These are phyloP conservation scores for Salvia splendens DNA, from an alignment of 257 asterid genomes.

Conservation along the genomic window DNA sequence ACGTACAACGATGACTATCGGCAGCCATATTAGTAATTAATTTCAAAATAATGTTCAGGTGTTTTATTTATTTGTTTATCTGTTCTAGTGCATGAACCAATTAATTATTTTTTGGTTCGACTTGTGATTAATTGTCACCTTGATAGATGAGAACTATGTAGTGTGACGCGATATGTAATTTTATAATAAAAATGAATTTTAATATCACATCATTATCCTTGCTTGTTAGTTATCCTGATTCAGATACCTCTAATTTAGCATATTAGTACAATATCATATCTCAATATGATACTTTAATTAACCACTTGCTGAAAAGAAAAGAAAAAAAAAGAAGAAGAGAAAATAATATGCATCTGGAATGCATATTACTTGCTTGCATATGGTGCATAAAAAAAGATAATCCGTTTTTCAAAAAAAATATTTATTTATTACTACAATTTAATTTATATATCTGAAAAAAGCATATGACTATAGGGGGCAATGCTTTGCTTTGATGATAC, in stretches of 20 bases:
- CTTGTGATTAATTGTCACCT: background rate
- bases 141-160: background rate
- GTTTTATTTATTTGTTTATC: background rate
- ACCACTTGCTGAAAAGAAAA: background rate
- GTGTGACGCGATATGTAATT: background rate
- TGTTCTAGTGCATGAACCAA: background rate
- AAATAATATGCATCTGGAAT: no score
- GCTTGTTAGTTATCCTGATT: background rate
- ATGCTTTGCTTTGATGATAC: background rate
- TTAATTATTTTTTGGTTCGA: background rate
- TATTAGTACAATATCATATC: background rate
- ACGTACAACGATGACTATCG: background rate
- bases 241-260: background rate
- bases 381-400: no score
- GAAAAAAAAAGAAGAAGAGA: no score
- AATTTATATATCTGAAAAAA: no score
- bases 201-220: background rate
- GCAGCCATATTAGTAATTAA: background rate
- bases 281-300: background rate
- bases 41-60: conserved; percentile 4
- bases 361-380: no score
- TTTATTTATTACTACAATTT: no score
- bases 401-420: no score
- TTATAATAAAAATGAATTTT: background rate
- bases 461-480: background rate